phyloP scores from a whole-genome alignment of 768 basidiomycete species.

The Amanita brunnescens region DNA sequence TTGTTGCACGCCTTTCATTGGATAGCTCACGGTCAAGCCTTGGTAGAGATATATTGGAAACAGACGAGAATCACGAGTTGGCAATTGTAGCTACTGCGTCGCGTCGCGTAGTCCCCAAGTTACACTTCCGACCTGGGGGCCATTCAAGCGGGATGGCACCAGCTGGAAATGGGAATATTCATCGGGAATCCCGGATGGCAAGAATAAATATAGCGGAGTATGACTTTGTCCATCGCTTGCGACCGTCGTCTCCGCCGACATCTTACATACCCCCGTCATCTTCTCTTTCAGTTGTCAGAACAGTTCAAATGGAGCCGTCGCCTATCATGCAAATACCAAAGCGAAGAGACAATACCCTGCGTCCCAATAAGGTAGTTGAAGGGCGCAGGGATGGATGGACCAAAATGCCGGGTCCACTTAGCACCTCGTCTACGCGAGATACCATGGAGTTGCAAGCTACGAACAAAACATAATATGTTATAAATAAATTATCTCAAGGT shows the following conservation, averaged over 20 bases:
- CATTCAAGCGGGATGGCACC: not conserved
- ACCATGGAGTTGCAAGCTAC: constrained; percentile 1
- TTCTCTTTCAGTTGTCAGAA: constrained; percentile 30
- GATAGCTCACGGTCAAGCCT: constrained; percentile 40
- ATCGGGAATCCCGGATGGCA: not conserved
- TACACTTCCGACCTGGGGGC: not conserved
- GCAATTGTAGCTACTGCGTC: not conserved
- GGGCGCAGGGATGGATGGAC: not conserved
- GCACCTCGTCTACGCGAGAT: not conserved
- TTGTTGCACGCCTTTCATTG: constrained; percentile 46
- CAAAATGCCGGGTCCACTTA: not conserved
- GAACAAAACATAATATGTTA: not conserved
- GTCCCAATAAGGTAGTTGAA: not conserved
- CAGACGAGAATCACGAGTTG: constrained; percentile 5
- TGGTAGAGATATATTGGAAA: constrained; percentile 9
- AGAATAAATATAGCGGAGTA: not conserved
- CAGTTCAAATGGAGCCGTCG: constrained; percentile 46
- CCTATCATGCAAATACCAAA: constrained; percentile 42
- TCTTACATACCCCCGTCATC: constrained; percentile 27
- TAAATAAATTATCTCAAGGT: not conserved
- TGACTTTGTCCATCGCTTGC: constrained; percentile 13
- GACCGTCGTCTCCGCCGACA: constrained; percentile 25
- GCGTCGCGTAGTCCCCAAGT: not conserved
- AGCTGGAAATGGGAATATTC: not conserved
- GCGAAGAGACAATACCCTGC: not conserved